Percentiles rank a stretch among this genome's conserved stretches.
phyloP scores from a whole-genome alignment of 2,329 filamentous ascomycete species.

The Neonectria neomacrospora region DNA sequence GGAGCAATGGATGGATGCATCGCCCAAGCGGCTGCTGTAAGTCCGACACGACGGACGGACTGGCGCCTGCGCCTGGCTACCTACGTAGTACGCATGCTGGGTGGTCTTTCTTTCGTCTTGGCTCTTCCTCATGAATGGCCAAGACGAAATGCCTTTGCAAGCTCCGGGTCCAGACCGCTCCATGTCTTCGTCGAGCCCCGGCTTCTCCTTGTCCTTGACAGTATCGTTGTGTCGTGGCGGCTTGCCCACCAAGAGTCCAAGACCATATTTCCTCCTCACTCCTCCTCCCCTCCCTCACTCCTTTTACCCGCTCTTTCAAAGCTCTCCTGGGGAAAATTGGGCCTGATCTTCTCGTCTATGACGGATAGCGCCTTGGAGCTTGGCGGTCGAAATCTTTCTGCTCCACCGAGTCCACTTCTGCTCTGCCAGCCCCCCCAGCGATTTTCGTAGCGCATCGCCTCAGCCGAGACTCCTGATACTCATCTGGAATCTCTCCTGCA shows the following conservation, averaged over 20 bases:
- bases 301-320: not conserved
- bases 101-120: not conserved
- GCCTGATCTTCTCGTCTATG: not conserved
- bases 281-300: constrained; percentile 8
- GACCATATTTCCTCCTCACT: constrained; percentile 11
- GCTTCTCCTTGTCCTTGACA: constrained; percentile 1
- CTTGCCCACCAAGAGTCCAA: constrained; percentile 25
- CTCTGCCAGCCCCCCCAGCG: not conserved
- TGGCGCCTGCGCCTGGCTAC: not conserved
- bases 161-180: not conserved
- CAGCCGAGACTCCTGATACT: constrained; percentile 29
- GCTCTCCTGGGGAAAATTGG: constrained; percentile 3
- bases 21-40: constrained; percentile 19
- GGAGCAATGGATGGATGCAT: not conserved
- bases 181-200: not conserved
- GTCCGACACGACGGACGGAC: not conserved
- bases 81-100: too few relatives aligned
- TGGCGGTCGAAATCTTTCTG: constrained; percentile 11
- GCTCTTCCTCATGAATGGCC: not conserved
- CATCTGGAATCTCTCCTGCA: constrained; percentile 30
- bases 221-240: constrained; percentile 38
- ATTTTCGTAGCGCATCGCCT: constrained; percentile 18
- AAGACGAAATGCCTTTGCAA: not conserved
- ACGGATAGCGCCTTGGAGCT: not conserved
- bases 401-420: constrained; percentile 2